Evolutionary conservation across 192 early-diverging fungal species (phyloP), one percentile per base, ranked within the genome.

Genomic region (Coemansia sp.): DNA sequence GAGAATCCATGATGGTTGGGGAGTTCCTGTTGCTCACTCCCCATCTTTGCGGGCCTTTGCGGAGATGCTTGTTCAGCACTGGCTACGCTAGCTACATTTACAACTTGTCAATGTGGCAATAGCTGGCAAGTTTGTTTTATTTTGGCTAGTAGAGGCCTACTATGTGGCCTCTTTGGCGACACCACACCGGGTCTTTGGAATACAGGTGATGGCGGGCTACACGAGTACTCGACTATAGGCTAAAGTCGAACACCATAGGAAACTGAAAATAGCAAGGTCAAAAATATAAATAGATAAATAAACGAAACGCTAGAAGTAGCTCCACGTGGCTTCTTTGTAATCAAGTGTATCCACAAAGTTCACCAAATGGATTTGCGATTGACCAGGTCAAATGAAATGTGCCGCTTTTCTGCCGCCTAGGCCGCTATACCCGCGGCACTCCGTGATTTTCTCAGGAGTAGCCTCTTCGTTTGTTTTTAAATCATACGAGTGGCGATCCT

Each of bases 1-100:
- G 46, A 9, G 19, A 50, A 50, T 50, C 46, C 46, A 23, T 50
- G 46, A 21, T 50, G n/a, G 46, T 50, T 50, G 46, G 46, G 46
- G 46, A 50, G 19, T 50, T 10, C 45, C n/a, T 5, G n/a, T 19
- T 46, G 45, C 8, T 17, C 46, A n/a, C 44, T 45, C 15, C 44
- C 15, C 17, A n/a, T 21, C 46, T 50, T 21, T 50, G 46, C 2
- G 19, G 19, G 19, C n/a, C 19, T 23, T n/a, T 10, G 19, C 25
- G 46, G 46, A 50, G 9, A 21, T 23, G 46, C 19, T 23, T 5
- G 7, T 7, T 21, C 19, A 21, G 46, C 19, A 50, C 8, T 23
- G 19, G 46, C 21, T 50, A 21, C 46, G 19, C 21, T 21, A 23
- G 9, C 46, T 21, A 21, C 6, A 10, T 50, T 21, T 21, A 10